Percentiles rank a stretch among this genome's conserved stretches.
phyloP scores from a whole-genome alignment of 129 eudicot species.

The Apium graveolens region DNA sequence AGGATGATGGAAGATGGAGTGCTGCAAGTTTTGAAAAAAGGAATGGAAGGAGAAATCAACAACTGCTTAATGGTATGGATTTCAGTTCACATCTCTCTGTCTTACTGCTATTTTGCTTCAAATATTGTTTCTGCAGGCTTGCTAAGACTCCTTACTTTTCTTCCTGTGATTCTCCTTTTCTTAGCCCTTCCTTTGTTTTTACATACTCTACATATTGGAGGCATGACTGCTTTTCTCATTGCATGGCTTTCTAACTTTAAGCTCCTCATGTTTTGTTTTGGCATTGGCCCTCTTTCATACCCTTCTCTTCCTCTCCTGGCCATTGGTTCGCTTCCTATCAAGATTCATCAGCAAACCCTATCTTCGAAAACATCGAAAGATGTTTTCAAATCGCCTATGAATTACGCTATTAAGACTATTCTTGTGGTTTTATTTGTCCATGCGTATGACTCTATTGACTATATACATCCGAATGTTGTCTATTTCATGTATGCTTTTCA shows the following conservation, averaged over 20 bases:
- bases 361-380: slow-evolving; percentile 8
- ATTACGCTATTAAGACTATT: slow-evolving; percentile 30
- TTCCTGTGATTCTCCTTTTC: slow-evolving; percentile 36
- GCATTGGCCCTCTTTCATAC: slow-evolving; percentile 41
- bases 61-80: slow-evolving; percentile 22
- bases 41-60: slow-evolving; percentile 17
- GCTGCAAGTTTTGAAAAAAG: background rate
- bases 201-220: slow-evolving; percentile 28
- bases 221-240: slow-evolving; percentile 40
- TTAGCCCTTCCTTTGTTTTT: slow-evolving; percentile 47
- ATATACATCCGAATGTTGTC: slow-evolving; percentile 32
- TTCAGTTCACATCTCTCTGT: slow-evolving; percentile 26
- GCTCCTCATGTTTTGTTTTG: slow-evolving; percentile 47
- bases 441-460: slow-evolving; percentile 22
- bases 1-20: background rate
- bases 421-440: slow-evolving; percentile 25
- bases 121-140: slow-evolving; percentile 25
- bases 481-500: slow-evolving; percentile 25
- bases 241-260: slow-evolving; percentile 59
- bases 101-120: slow-evolving; percentile 25
- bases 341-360: slow-evolving; percentile 18
- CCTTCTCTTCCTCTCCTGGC: slow-evolving; percentile 31
- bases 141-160: slow-evolving; percentile 25
- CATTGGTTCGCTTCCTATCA: slow-evolving; percentile 43
- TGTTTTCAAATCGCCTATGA: slow-evolving; percentile 11